Evolutionary conservation across 768 basidiomycete species (phyloP).

Genomic region (Naganishia kalamii): DNA sequence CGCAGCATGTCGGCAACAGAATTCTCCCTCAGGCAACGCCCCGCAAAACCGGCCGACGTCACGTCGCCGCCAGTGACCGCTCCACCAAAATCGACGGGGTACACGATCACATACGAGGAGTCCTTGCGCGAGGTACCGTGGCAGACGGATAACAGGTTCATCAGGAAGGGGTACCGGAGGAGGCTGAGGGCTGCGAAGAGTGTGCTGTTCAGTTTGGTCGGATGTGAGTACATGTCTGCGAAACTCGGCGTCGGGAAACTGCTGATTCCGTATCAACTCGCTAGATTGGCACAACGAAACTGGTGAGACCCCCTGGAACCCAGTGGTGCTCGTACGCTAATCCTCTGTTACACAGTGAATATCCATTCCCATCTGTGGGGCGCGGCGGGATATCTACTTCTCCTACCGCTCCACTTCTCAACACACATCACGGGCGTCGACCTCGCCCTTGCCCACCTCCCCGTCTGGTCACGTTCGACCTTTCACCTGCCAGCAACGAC

Average conservation of each 20-base stretch:
- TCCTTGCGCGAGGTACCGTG: slow-evolving; percentile 33
- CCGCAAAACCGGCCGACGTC: neutral
- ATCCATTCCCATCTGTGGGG: slow-evolving; percentile 76
- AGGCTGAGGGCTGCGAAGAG: slow-evolving; percentile 21
- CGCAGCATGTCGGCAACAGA: slow-evolving; percentile 15
- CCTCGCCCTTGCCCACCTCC: slow-evolving; percentile 24
- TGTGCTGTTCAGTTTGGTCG: slow-evolving; percentile 15
- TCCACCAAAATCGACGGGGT: neutral
- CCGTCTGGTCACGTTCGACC: neutral
- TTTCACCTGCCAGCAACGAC: neutral
- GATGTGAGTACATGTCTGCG: slow-evolving; percentile 7
- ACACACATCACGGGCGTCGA: slow-evolving; percentile 20
- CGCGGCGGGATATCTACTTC: slow-evolving; percentile 54
- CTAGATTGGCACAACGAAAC: slow-evolving; percentile 45
- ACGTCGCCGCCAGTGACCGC: neutral
- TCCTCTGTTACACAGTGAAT: slow-evolving; percentile 56
- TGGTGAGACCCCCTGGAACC: slow-evolving; percentile 23
- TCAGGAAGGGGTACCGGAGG: slow-evolving; percentile 37
- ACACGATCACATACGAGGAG: slow-evolving; percentile 34
- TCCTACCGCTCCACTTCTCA: slow-evolving; percentile 54
- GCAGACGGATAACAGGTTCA: slow-evolving; percentile 43
- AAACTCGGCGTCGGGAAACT: neutral
- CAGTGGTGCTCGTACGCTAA: neutral
- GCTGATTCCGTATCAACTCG: neutral
- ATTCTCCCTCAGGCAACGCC: slow-evolving; percentile 10